Percentiles rank a stretch among this genome's conserved stretches.
Evolutionary conservation across 331 rosid genomes (phyloP).

Genomic region (Rhamnella rubrinervis): DNA sequence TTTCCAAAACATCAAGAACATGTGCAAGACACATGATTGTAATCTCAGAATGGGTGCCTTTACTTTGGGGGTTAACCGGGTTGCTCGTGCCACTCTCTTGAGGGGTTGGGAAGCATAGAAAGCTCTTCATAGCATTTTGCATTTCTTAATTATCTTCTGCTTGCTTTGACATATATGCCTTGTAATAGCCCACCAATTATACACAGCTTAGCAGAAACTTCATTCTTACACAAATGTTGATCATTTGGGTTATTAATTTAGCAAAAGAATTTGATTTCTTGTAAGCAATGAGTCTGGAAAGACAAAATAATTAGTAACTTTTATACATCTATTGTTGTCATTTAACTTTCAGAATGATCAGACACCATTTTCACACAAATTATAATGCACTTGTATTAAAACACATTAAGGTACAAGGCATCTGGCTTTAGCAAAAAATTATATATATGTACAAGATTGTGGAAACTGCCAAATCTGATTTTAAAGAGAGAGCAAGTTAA

Average conservation of each 20-base stretch:
- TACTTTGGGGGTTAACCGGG: slow-evolving; percentile 79
- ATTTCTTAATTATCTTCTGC: neutral
- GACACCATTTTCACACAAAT: too few species aligned
- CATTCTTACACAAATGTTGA: neutral
- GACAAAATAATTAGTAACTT: too few species aligned
- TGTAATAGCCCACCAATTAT: slow-evolving; percentile 1
- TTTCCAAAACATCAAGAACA: slow-evolving; percentile 64
- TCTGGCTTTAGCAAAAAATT: neutral
- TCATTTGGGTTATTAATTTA: neutral
- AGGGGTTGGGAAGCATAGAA: slow-evolving; percentile 83
- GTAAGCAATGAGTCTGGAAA: too few species aligned
- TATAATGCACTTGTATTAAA: too few species aligned
- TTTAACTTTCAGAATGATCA: too few species aligned
- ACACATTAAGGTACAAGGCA: neutral
- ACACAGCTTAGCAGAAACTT: neutral
- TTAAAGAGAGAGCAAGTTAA: too few species aligned
- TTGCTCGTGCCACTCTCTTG: slow-evolving; percentile 77
- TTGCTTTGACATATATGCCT: neutral
- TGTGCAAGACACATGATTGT: slow-evolving; percentile 77
- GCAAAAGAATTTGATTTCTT: neutral
- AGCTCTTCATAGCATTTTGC: slow-evolving; percentile 12
- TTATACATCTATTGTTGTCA: too few species aligned
- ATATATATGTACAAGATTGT: neutral
- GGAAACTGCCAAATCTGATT: neutral
- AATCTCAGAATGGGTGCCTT: slow-evolving; percentile 90